Evolutionary conservation across 2,329 filamentous ascomycete genomes (phyloP), one percentile per base, ranked within the genome.

Genomic region (Penicillium sp.): DNA sequence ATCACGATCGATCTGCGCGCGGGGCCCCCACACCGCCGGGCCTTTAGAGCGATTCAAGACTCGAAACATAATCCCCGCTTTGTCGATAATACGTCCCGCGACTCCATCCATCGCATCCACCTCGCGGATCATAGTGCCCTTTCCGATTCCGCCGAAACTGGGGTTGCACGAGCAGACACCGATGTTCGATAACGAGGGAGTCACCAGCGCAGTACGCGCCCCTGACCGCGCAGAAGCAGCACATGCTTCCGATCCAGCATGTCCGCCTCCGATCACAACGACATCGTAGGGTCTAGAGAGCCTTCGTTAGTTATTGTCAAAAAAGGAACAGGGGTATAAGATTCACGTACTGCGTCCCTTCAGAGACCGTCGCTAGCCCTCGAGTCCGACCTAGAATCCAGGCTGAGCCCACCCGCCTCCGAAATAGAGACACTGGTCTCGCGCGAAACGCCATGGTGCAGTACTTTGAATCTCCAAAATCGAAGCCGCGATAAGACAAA

Each of bases 151-250:
- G 36, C 94, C 94, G 68, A 99, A 95, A 59, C 90, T 95, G 1
- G 93, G 93, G 70, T 97, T 97, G 76, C 93, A 97, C 33, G 92
- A 96, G 76, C 93, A 97, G 28, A 94, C 90, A 50, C 93, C 93
- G 18, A 97, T 85, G 64, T 96, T 96, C 53, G 92, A 86, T 52
- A 90, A 73, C 54, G 88, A 90, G 2, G 93, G 94, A 1, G 94
- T 99, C 45, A 99, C 81, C 60, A 99, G 82, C 1, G 88, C 93
- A 39, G 94, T 97, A 64, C 86, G 85, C 45, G 93, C 94, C 47
- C 94, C 94, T 15, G 89, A 84, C 65, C 94, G 85, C 42, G 94
- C 94, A 13, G 94, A 90, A 2, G 93, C 94, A 10, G 94, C 87
- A 60, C 89, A 93, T 53, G 94, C 94, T 79, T 99, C 94, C 48